A percentile compares a stretch with the other conserved stretches of the same genome.
Conservation (phyloP, 805 yeast species). For the Hanseniaspora occidentalis region DNA sequence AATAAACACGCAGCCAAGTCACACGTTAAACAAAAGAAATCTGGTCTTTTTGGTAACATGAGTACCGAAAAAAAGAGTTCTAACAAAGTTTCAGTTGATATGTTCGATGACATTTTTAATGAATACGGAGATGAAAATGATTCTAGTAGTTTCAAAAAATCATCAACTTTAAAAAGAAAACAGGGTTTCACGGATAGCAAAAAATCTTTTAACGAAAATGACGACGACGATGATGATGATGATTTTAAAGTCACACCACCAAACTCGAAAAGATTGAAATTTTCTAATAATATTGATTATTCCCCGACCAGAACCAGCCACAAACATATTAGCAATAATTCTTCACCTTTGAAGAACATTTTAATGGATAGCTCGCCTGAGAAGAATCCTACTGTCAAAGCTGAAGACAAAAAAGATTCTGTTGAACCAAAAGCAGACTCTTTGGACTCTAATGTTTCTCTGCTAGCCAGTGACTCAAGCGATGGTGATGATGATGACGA, state of each 20-base stretch:
- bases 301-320: slow-evolving; percentile 26
- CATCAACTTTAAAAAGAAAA: not conserved
- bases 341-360: no score
- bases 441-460: not conserved
- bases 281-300: slow-evolving; percentile 21
- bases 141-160: not conserved
- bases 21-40: slow-evolving; percentile 36
- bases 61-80: slow-evolving; percentile 13
- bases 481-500: slow-evolving; percentile 22
- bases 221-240: slow-evolving; percentile 5
- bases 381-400: not conserved
- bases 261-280: slow-evolving; percentile 3
- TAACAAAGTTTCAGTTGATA: slow-evolving; percentile 35
- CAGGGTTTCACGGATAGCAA: not conserved
- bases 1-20: slow-evolving; percentile 14
- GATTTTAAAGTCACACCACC: slow-evolving; percentile 3
- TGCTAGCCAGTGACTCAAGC: slow-evolving; percentile 1
- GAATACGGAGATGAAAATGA: slow-evolving; percentile 29
- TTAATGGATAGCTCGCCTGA: not conserved
- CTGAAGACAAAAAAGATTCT: slow-evolving; percentile 5
- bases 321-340: slow-evolving; percentile 12
- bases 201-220: not conserved
- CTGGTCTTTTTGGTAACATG: slow-evolving; percentile 35
- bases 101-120: slow-evolving; percentile 58
- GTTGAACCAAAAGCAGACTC: slow-evolving; percentile 8